phyloP scores from a whole-genome alignment of 805 yeast genomes.

The Candida tibetensis region DNA sequence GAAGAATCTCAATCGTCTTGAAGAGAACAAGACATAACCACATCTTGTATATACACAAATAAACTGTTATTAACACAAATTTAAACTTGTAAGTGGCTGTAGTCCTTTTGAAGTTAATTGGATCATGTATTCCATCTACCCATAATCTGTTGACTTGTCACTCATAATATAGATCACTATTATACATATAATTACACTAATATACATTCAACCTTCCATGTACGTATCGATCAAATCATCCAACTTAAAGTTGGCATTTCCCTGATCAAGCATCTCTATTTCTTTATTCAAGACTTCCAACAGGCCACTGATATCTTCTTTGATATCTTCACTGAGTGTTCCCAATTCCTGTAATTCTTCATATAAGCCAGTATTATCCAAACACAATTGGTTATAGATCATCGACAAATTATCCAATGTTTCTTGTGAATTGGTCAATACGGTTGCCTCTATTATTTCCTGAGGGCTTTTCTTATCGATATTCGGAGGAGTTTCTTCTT shows the following conservation, averaged over 20 bases:
- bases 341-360: slow-evolving; percentile 21
- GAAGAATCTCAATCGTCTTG: slow-evolving; percentile 26
- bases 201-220: slow-evolving; percentile 1
- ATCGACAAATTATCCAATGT: slow-evolving; percentile 27
- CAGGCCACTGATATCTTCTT: slow-evolving; percentile 19
- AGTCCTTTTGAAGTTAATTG: too few relatives aligned
- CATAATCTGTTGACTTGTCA: too few relatives aligned
- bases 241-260: slow-evolving; percentile 8
- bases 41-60: slow-evolving; percentile 4
- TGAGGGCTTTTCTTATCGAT: slow-evolving; percentile 29
- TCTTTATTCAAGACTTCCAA: slow-evolving; percentile 21
- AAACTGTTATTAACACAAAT: too few relatives aligned
- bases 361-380: slow-evolving; percentile 32
- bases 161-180: too few relatives aligned
- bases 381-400: slow-evolving; percentile 36
- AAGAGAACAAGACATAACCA: slow-evolving; percentile 3
- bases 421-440: slow-evolving; percentile 18
- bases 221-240: slow-evolving; percentile 23
- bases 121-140: too few relatives aligned
- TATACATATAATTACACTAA: slow-evolving; percentile 5
- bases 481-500: slow-evolving; percentile 10
- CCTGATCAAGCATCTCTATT: slow-evolving; percentile 7
- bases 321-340: slow-evolving; percentile 19
- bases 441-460: slow-evolving; percentile 32
- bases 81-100: too few relatives aligned